A percentile compares a stretch with the other conserved stretches of the same genome.
These are phyloP conservation scores for Pholiota adiposa DNA, from an alignment of 1,284 basidiomycete species.

Conservation along the genomic window DNA sequence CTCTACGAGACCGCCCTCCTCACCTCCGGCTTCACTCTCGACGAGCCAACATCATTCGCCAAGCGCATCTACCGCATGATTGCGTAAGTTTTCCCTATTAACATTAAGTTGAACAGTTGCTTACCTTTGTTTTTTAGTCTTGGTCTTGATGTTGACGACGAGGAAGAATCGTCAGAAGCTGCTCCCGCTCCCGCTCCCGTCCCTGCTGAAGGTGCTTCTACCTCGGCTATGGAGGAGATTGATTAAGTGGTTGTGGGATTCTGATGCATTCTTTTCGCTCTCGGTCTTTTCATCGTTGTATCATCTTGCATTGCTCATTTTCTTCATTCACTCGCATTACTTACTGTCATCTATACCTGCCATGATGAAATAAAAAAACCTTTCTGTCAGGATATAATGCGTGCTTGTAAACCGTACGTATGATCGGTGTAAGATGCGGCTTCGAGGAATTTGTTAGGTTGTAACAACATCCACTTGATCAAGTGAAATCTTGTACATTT, in stretches of 20 bases:
- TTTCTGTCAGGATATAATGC: background rate
- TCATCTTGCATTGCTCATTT: conserved; percentile 25
- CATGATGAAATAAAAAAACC: conserved; percentile 17
- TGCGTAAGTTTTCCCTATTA: conserved; percentile 37
- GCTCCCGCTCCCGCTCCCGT: conserved; percentile 46
- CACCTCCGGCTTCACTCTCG: conserved; percentile 94
- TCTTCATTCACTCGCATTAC: conserved; percentile 12
- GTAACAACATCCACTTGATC: no score
- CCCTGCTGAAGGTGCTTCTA: conserved; percentile 57
- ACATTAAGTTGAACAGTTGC: conserved; percentile 24
- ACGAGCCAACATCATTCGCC: conserved; percentile 94
- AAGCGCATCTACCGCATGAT: conserved; percentile 99
- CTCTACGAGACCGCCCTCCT: conserved; percentile 97
- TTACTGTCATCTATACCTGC: conserved; percentile 11
- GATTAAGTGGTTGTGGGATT: conserved; percentile 50
- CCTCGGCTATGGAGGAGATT: conserved; percentile 87
- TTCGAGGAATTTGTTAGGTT: no score
- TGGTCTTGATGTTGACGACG: conserved; percentile 84
- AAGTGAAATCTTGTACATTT: no score
- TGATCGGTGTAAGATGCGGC: no score
- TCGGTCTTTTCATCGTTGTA: conserved; percentile 25
- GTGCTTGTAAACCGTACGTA: no score
- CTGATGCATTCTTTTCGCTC: conserved; percentile 21
- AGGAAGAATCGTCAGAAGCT: conserved; percentile 50
- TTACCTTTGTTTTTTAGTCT: conserved; percentile 43